Conservation (phyloP, 305 asterid genomes). For the Solanum hybrid region DNA sequence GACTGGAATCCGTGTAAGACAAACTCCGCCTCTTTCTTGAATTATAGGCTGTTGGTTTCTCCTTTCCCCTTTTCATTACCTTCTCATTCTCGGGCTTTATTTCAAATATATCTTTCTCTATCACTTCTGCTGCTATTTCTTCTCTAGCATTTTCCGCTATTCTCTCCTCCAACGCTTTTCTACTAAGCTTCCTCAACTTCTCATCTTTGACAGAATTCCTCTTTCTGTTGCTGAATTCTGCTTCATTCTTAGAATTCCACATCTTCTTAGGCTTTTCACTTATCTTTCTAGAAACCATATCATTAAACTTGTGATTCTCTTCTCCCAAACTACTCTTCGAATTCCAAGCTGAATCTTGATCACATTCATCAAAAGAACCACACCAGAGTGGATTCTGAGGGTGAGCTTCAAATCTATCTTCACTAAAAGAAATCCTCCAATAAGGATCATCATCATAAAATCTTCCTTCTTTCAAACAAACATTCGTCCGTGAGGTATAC, state of each 20-base stretch:
- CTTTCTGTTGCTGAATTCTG: conserved; percentile 8
- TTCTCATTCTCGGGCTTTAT: conserved; percentile 12
- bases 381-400: conserved; percentile 26
- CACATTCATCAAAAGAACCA: conserved; percentile 25
- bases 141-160: conserved; percentile 8
- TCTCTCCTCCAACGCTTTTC: conserved; percentile 17
- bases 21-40: conserved; percentile 13
- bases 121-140: not conserved
- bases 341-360: conserved; percentile 15
- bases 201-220: conserved; percentile 9
- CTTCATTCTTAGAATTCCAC: conserved; percentile 5
- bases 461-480: conserved; percentile 32
- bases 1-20: conserved; percentile 6
- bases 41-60: conserved; percentile 2
- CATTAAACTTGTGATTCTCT: conserved; percentile 18
- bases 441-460: conserved; percentile 45
- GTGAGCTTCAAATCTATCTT: conserved; percentile 18
- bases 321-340: conserved; percentile 8
- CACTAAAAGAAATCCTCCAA: conserved; percentile 55
- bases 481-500: conserved; percentile 3
- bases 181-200: conserved; percentile 10
- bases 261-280: conserved; percentile 15
- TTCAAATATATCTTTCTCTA: conserved; percentile 23
- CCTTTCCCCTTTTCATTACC: conserved; percentile 10
- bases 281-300: conserved; percentile 24